Evolutionary conservation across 495 filamentous ascomycete species (phyloP).

Genomic region (Xylaria bambusicola): DNA sequence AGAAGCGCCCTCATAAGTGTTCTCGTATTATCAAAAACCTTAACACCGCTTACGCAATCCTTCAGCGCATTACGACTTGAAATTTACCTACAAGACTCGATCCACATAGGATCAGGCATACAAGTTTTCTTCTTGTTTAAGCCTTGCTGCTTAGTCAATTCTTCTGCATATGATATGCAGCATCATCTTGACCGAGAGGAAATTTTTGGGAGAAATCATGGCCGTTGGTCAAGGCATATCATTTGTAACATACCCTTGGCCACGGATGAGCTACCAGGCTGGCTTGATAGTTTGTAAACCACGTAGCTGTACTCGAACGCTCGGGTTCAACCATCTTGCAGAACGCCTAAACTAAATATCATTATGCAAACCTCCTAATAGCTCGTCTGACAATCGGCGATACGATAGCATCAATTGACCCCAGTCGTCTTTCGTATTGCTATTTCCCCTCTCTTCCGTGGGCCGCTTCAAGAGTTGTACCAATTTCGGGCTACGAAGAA

Average conservation of each 20-base stretch:
- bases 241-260: background rate
- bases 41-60: slow-evolving; percentile 5
- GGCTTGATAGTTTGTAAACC: slow-evolving; percentile 7
- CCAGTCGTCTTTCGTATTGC: background rate
- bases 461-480: background rate
- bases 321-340: too few species aligned
- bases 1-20: slow-evolving; percentile 11
- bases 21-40: slow-evolving; percentile 15
- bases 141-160: too few species aligned
- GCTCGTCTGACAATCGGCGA: background rate
- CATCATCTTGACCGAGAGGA: background rate
- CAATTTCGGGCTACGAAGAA: background rate
- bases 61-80: background rate
- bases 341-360: background rate
- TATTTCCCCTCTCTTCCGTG: background rate
- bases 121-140: too few species aligned
- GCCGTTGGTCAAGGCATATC: slow-evolving; percentile 5
- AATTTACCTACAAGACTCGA: background rate
- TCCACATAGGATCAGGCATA: slow-evolving; percentile 2
- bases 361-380: background rate
- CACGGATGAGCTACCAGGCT: background rate
- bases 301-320: background rate
- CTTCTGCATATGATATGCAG: too few species aligned
- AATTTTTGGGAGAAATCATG: background rate
- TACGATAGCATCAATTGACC: background rate